Conservation (phyloP, 2,329 filamentous ascomycete genomes). For the Colletotrichum plurivorum region DNA sequence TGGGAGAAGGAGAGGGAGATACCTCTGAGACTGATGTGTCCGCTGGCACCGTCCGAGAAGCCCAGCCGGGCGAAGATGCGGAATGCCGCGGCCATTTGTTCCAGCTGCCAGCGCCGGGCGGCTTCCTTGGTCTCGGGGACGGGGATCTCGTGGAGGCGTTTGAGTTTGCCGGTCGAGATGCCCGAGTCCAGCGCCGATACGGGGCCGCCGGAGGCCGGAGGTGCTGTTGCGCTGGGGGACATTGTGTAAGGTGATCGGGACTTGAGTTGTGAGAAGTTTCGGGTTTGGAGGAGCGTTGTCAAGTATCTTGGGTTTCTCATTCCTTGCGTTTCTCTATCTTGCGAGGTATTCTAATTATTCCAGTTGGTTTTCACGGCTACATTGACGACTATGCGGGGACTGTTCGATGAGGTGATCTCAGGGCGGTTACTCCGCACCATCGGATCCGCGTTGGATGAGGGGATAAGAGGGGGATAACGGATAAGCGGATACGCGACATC, state of each 20-base stretch:
- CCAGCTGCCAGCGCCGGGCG: constrained; percentile 52
- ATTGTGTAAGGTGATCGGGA: constrained; percentile 6
- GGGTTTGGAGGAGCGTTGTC: not conserved
- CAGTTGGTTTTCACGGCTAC: too few relatives aligned
- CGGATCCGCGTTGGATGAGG: not conserved
- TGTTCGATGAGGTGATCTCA: not conserved
- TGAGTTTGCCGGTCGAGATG: constrained; percentile 27
- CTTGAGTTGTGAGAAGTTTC: not conserved
- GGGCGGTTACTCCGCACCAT: constrained; percentile 20
- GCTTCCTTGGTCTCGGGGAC: constrained; percentile 40
- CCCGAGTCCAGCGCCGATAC: constrained; percentile 34
- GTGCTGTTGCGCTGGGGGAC: constrained; percentile 25
- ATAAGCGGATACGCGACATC: constrained; percentile 32
- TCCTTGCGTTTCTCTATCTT: not conserved
- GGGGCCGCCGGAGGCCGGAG: not conserved
- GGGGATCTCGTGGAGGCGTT: constrained; percentile 39
- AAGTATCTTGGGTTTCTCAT: not conserved
- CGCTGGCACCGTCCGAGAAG: constrained; percentile 61
- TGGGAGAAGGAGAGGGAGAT: too few relatives aligned
- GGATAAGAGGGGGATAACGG: not conserved
- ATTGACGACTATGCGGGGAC: not conserved
- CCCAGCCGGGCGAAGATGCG: constrained; percentile 62
- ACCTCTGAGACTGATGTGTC: constrained; percentile 60
- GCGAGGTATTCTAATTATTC: too few relatives aligned
- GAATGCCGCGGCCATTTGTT: constrained; percentile 62